Evolutionary conservation across 2,329 filamentous ascomycete species (phyloP), one percentile per base, ranked within the genome.

Genomic region (Decorospora gaudefroyi): DNA sequence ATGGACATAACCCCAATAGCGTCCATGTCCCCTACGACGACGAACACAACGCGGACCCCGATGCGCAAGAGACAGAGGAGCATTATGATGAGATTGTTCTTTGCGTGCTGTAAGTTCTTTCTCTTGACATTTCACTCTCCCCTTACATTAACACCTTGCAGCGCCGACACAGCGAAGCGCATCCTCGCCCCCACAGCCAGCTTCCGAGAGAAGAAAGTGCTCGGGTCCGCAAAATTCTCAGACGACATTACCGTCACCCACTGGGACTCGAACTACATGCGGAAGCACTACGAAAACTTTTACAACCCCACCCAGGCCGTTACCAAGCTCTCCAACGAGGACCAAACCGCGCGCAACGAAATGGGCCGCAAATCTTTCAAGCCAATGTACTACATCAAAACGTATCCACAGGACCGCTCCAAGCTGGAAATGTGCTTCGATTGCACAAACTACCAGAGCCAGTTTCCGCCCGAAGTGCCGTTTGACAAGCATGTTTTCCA

Each of bases 241-340:
- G 80, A 88, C 72, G 85, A 88, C 63, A 80, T 88, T 42, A 88
- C 85, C 10, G 77, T 88, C 50, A 88, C 85, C 1, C 85, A 88
- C 63, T 79, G 75, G 53, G 85, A 88, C 62, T 69, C 72, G 4
- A 71, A 76, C 8, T 88, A 87, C 70, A 86, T 88, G 74, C 76
- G 80, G 43, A 78, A 77, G 31, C 81, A 87, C 67, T 88, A 88
- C 72, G 83, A 87, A 56, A 85, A 80, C 30, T 72, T 71, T 42
- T 85, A 80, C 69, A 74, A 76, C 48, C 55, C 72, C 0, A 68
- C 78, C 1, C 76, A 74, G 75, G 55, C 66, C 61, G 74, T 76
- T 1, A 45, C 55, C 2, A 56, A 59, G 0, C 66, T 77, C 28
- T 74, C 74, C 18, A 66, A 65, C 25, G 55, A 65, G 11, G 71